Evolutionary conservation across 1,284 basidiomycete genomes (phyloP), one percentile per base, ranked within the genome.

Genomic region (Cutaneotrichosporon cavernicola): DNA sequence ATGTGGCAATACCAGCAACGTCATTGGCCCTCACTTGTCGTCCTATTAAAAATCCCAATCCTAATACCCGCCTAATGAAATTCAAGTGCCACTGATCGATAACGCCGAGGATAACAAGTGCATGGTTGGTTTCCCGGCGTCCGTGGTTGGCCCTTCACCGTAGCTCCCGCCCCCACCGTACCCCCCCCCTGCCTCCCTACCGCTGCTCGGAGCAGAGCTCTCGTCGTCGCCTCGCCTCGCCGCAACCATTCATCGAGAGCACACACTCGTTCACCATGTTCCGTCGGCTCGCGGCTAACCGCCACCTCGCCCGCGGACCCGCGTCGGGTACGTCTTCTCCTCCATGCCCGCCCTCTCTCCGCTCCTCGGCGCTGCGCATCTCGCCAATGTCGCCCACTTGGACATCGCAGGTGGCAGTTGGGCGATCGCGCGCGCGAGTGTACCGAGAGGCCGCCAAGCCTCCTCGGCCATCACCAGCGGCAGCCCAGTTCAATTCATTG

Each of bases 231-330:
- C 32, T 16, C 32, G 14, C 53, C 32, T 21, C 32, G 32, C 53
- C 53, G 11, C 32, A 14, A 50, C 51, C 40, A 43, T 9, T 43
- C 40, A 13, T 43, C 40, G 43, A 10, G 21, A 16, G 30, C 52
- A 32, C 61, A 57, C 18, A 51, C 60, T 11, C 32, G 40, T 43
- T 40, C 63, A 50, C 64, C 60, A 65, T 65, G 64, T 68, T 76
- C 51, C 68, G 70, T 62, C 68, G 70, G 52, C 64, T 75, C 66
- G 72, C 72, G 53, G 67, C 69, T 40, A 36, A 69, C 55, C 66
- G 69, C 58, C 66, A 67, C 53, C 58, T 74, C 64, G 61, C 69
- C 51, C 66, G 71, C 58, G 64, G 63, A 34, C 63, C 64, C 50
- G 26, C 50, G 9, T 30, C 30, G 50, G 50, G 50, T 51, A 43